Evolutionary conservation across 768 basidiomycete species (phyloP).

Genomic region (Coprinopsis sp.): DNA sequence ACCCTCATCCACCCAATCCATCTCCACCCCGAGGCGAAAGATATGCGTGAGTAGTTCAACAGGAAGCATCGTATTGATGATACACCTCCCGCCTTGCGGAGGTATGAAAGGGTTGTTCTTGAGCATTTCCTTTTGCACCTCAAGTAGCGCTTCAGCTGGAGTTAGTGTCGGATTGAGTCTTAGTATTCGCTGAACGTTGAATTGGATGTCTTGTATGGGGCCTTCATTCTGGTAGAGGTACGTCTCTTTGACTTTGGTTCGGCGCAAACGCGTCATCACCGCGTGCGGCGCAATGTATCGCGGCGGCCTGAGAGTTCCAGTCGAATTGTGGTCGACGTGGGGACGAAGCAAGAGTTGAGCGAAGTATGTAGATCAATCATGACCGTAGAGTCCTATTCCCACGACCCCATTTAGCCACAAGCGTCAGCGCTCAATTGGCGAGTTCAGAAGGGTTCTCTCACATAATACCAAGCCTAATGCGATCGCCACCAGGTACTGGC

Average conservation of each 20-base stretch:
- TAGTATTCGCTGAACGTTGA: conserved; percentile 22
- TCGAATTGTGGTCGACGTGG: too few relatives aligned
- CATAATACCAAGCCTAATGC: too few relatives aligned
- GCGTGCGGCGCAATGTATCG: too few relatives aligned
- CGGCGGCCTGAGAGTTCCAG: neutral
- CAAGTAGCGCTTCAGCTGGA: conserved; percentile 27
- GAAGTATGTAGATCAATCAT: too few relatives aligned
- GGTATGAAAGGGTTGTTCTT: conserved; percentile 46
- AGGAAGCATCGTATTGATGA: conserved; percentile 49
- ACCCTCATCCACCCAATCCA: conserved; percentile 33
- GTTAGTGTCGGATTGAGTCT: conserved; percentile 24
- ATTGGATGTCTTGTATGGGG: conserved; percentile 22
- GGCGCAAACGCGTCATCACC: too few relatives aligned
- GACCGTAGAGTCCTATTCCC: too few relatives aligned
- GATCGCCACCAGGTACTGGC: too few relatives aligned
- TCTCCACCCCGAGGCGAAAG: conserved; percentile 42
- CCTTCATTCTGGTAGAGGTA: conserved; percentile 12
- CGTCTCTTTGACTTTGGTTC: too few relatives aligned
- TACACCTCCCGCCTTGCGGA: conserved; percentile 39
- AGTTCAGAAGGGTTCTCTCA: too few relatives aligned
- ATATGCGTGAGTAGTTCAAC: conserved; percentile 54
- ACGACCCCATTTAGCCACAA: too few relatives aligned
- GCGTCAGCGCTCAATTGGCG: too few relatives aligned
- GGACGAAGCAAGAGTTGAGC: too few relatives aligned
- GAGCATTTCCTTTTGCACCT: conserved; percentile 33